phyloP scores from a whole-genome alignment of 2,329 filamentous ascomycete species.

The Cercospora sp. region DNA sequence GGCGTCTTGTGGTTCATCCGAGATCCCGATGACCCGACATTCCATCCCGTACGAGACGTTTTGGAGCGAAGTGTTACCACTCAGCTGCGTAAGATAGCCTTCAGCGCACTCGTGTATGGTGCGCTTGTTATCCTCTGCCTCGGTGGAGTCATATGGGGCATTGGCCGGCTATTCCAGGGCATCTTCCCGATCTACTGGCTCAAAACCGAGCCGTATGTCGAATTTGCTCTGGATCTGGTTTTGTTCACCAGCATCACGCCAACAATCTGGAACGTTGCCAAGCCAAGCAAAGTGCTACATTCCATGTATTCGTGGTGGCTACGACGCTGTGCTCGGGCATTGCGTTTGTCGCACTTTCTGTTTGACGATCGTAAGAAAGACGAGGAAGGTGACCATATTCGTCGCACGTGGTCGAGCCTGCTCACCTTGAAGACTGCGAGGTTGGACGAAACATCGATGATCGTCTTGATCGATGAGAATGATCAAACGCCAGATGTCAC shows the following conservation, averaged over 20 bases:
- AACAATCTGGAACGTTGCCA: slow-evolving; percentile 77
- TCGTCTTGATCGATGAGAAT: background rate
- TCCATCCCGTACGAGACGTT: slow-evolving; percentile 95
- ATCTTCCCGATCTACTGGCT: slow-evolving; percentile 92
- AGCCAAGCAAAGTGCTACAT: slow-evolving; percentile 80
- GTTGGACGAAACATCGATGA: slow-evolving; percentile 6
- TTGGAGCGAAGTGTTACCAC: slow-evolving; percentile 89
- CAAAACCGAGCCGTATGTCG: slow-evolving; percentile 85
- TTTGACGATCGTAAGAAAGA: slow-evolving; percentile 80
- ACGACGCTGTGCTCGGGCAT: slow-evolving; percentile 72
- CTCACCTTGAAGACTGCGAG: slow-evolving; percentile 23
- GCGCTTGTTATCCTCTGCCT: slow-evolving; percentile 89
- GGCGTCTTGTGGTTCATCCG: slow-evolving; percentile 97
- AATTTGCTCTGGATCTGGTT: slow-evolving; percentile 89
- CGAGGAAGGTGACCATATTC: slow-evolving; percentile 67
- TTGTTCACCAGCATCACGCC: slow-evolving; percentile 98
- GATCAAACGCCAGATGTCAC: slow-evolving; percentile 36
- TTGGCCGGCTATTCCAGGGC: slow-evolving; percentile 65
- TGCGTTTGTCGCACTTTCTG: slow-evolving; percentile 87
- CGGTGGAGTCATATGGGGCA: slow-evolving; percentile 92
- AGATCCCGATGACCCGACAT: slow-evolving; percentile 96
- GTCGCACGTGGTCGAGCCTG: slow-evolving; percentile 35
- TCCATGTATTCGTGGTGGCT: slow-evolving; percentile 97
- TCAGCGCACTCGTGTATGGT: slow-evolving; percentile 94
- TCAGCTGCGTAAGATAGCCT: slow-evolving; percentile 92